Base-by-base conservation (phyloP, 2,329 filamentous ascomycete species). In the Colletotrichum filicis region DNA sequence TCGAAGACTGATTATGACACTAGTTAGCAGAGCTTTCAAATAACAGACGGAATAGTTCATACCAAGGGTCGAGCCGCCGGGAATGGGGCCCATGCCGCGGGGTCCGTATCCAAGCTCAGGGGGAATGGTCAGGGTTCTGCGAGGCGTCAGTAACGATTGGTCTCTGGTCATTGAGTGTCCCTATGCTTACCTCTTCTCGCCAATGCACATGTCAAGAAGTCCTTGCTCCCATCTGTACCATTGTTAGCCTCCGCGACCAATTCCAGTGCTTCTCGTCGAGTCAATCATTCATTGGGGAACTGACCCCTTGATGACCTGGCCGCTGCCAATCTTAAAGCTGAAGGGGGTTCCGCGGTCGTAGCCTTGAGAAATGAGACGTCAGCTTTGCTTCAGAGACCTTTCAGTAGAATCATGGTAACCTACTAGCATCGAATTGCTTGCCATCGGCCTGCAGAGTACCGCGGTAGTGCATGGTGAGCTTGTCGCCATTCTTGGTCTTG, bases 131-230 rank as follows among this genome's bases (percentile, higher is more conserved):
- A 99, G 85, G 68, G 91, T 96, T 77, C 93, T 90, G 74, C 9
- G 67, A 72, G 52, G 59, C 22, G 66, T 74, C 24, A 76, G 72
- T 5, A 58, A 49, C 53, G 46, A 64, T 32, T 73, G 56, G 71
- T 55, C n/a, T 37, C 30, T n/a, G 22, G n/a, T 26, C n/a, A 22
- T 32, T 32, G 49, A 24, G n/a, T 12, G 52, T 55, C 30, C 67
- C 56, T 16, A 71, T 60, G 46, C 77, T 84, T 78, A 87, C 88
- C 89, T 90, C 88, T 95, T 96, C 88, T 98, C 96, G 75, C 97
- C 96, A 78, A 97, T 93, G 84, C 97, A 98, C 95, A 98, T 98
- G 80, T 94, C 94, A 66, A 97, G 78, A 52, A 98, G 89, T 62
- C 96, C 96, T 81, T 97, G 84, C 79, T 98, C 96, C 96, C 95